These are phyloP conservation scores for Pseudocercospora fijiensis DNA, from an alignment of 2,329 filamentous ascomycete genomes.

Conservation along the genomic window DNA sequence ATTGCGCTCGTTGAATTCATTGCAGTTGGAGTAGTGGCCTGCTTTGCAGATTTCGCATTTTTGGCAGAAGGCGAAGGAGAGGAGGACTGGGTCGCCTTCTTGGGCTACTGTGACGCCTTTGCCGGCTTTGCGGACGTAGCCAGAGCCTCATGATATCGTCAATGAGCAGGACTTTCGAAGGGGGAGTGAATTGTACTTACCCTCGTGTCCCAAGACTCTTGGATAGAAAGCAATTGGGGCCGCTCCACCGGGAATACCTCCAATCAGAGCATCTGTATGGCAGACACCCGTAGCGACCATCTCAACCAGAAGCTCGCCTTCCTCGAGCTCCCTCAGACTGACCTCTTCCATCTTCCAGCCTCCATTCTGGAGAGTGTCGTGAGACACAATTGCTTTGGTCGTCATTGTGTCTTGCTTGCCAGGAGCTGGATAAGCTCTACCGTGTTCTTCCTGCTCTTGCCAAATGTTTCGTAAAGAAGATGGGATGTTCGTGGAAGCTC, in stretches of 20 bases:
- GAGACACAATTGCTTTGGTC: slow-evolving; percentile 42
- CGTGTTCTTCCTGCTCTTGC: slow-evolving; percentile 27
- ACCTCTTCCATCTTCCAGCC: slow-evolving; percentile 46
- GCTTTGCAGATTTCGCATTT: slow-evolving; percentile 51
- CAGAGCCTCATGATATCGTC: slow-evolving; percentile 38
- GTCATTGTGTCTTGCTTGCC: slow-evolving; percentile 22
- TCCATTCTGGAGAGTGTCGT: slow-evolving; percentile 39
- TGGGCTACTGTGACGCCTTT: slow-evolving; percentile 44
- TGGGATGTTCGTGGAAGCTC: slow-evolving; percentile 33
- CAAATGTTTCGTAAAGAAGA: slow-evolving; percentile 31
- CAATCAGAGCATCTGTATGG: slow-evolving; percentile 55
- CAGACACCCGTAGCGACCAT: slow-evolving; percentile 56
- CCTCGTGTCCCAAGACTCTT: slow-evolving; percentile 56
- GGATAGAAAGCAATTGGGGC: slow-evolving; percentile 47
- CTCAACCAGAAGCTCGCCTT: slow-evolving; percentile 54
- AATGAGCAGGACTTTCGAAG: background rate
- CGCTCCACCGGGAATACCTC: slow-evolving; percentile 38
- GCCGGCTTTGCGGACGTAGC: slow-evolving; percentile 51
- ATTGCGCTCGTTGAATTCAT: slow-evolving; percentile 51
- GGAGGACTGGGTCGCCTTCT: slow-evolving; percentile 49
- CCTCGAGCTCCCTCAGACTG: slow-evolving; percentile 37
- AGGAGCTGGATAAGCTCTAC: slow-evolving; percentile 15
- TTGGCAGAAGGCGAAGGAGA: slow-evolving; percentile 51
- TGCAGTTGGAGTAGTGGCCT: slow-evolving; percentile 51
- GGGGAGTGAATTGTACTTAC: slow-evolving; percentile 30